These are phyloP conservation scores for Amanita jacksonii DNA, from an alignment of 768 basidiomycete species.

Conservation along the genomic window DNA sequence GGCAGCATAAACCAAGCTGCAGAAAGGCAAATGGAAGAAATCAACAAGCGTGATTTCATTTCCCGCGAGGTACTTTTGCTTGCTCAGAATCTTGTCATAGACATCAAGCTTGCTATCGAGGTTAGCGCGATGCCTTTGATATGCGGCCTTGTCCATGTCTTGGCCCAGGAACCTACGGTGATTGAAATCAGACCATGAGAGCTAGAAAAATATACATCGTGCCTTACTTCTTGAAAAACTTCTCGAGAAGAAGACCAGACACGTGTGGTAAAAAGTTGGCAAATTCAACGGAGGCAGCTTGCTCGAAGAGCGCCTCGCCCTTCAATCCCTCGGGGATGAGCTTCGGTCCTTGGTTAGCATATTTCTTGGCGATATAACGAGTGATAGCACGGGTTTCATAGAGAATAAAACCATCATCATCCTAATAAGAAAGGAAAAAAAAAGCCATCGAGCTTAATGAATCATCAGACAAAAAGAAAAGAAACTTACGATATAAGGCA, in stretches of 20 bases:
- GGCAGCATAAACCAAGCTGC: slow-evolving; percentile 10
- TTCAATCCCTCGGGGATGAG: slow-evolving; percentile 27
- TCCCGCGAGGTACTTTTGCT: slow-evolving; percentile 48
- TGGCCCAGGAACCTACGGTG: slow-evolving; percentile 14
- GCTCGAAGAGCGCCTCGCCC: slow-evolving; percentile 30
- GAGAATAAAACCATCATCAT: slow-evolving; percentile 54
- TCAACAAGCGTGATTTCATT: slow-evolving; percentile 50
- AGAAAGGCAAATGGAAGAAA: slow-evolving; percentile 45
- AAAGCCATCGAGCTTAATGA: too few species aligned
- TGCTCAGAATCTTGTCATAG: slow-evolving; percentile 48
- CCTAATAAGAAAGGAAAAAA: slow-evolving; percentile 25
- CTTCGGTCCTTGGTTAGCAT: slow-evolving; percentile 28
- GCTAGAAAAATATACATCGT: neutral
- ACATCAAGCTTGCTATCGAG: slow-evolving; percentile 39
- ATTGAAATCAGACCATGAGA: neutral
- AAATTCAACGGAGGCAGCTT: slow-evolving; percentile 42
- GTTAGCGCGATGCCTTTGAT: slow-evolving; percentile 15
- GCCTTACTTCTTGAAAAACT: slow-evolving; percentile 40
- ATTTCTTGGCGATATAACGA: slow-evolving; percentile 42
- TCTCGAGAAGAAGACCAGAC: slow-evolving; percentile 34
- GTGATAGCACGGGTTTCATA: slow-evolving; percentile 47
- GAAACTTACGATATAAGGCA: slow-evolving; percentile 18
- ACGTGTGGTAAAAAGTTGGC: slow-evolving; percentile 39
- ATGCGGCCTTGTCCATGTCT: slow-evolving; percentile 21
- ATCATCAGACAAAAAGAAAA: neutral